These are phyloP conservation scores for Rhytidhysteron rufulum DNA, from an alignment of 2,329 filamentous ascomycete genomes.

Conservation along the genomic window DNA sequence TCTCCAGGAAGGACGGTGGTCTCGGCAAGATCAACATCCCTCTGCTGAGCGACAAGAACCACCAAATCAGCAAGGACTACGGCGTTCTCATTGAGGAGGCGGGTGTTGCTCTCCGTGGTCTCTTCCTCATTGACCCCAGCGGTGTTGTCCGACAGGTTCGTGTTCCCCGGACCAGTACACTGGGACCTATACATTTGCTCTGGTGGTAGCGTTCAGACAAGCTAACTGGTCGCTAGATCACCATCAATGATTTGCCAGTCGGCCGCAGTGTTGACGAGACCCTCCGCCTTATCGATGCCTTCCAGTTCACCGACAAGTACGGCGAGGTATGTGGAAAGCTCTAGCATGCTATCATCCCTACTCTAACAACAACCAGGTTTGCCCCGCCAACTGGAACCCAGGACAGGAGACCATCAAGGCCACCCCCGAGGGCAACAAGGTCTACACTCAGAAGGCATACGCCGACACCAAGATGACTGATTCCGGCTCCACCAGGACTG, in stretches of 20 bases:
- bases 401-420: slow-evolving; percentile 39
- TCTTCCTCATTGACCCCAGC: slow-evolving; percentile 65
- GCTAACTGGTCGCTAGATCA: slow-evolving; percentile 47
- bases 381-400: slow-evolving; percentile 42
- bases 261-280: slow-evolving; percentile 63
- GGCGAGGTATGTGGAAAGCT: slow-evolving; percentile 27
- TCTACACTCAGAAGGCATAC: slow-evolving; percentile 32
- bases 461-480: slow-evolving; percentile 33
- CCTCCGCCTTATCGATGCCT: slow-evolving; percentile 53
- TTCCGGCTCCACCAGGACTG: slow-evolving; percentile 12
- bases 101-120: slow-evolving; percentile 59
- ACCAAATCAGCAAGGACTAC: slow-evolving; percentile 58
- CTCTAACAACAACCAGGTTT: slow-evolving; percentile 20
- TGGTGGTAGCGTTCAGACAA: slow-evolving; percentile 2
- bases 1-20: slow-evolving; percentile 58
- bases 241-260: slow-evolving; percentile 63
- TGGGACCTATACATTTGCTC: not conserved
- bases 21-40: slow-evolving; percentile 60
- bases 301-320: slow-evolving; percentile 44
- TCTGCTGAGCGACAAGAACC: slow-evolving; percentile 60
- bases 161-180: slow-evolving; percentile 3
- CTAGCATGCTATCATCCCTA: not conserved
- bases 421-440: slow-evolving; percentile 37
- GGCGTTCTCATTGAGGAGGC: slow-evolving; percentile 62
- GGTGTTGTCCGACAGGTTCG: slow-evolving; percentile 52